Conservation (phyloP, 2,329 filamentous ascomycete species). For the Botryotinia globosa region DNA sequence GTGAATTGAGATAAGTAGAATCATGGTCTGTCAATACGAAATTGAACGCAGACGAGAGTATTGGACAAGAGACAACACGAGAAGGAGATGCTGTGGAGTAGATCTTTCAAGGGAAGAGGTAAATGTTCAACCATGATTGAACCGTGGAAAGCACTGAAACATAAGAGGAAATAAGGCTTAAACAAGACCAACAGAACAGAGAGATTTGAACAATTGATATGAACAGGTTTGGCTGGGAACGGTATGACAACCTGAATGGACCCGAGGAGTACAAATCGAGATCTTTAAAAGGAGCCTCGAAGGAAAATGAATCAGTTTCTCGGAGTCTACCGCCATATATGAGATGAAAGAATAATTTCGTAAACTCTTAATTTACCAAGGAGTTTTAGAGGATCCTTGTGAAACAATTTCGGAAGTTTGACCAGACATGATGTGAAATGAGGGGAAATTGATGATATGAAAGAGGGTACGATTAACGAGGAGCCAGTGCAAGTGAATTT, state of each 20-base stretch:
- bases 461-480: neutral
- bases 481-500: neutral
- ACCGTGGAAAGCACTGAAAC: accelerated
- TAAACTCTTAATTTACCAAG: neutral
- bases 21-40: neutral
- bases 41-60: accelerated
- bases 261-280: accelerated
- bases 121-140: neutral
- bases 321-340: neutral
- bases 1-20: neutral
- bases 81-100: neutral
- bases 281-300: neutral
- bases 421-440: neutral
- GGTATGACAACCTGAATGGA: neutral
- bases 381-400: accelerated
- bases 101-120: neutral
- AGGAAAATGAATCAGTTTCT: neutral
- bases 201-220: neutral
- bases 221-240: accelerated
- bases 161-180: neutral
- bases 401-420: neutral
- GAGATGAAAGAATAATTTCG: neutral
- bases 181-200: neutral
- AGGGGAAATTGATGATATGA: neutral
- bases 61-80: neutral